These are phyloP conservation scores for Gossypium anomalum DNA, from an alignment of 345 rosid species.

Conservation along the genomic window DNA sequence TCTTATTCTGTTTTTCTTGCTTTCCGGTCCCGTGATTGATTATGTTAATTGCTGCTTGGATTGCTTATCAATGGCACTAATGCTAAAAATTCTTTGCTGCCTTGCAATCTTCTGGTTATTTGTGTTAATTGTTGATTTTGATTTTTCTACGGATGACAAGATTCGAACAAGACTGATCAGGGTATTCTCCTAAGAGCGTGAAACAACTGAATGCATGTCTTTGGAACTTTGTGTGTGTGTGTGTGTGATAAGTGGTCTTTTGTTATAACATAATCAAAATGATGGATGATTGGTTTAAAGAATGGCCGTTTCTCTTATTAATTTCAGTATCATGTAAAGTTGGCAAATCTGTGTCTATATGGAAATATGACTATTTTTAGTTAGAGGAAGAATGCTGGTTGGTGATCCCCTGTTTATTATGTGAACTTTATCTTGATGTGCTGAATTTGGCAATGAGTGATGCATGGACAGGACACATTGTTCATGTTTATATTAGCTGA, in stretches of 20 bases:
- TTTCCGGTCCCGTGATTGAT: not conserved
- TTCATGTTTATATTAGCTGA: conserved; percentile 10
- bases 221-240: not conserved
- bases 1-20: not conserved
- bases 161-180: not conserved
- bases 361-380: not conserved
- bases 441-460: conserved; percentile 1
- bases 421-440: not conserved
- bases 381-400: not conserved
- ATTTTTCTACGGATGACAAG: not conserved
- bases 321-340: not conserved
- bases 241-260: not conserved
- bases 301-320: not conserved
- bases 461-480: conserved; percentile 5
- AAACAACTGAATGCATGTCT: not conserved
- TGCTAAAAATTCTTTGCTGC: not conserved
- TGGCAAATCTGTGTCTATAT: not conserved
- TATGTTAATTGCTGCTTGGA: not conserved
- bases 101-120: not conserved
- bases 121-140: not conserved
- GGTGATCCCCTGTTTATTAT: not conserved
- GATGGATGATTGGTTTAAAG: conserved; percentile 9
- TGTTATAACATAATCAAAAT: not conserved
- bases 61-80: not conserved
- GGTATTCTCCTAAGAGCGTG: not conserved